These are phyloP conservation scores for Austropuccinia psidii DNA, from an alignment of 1,284 basidiomycete species.

Conservation along the genomic window DNA sequence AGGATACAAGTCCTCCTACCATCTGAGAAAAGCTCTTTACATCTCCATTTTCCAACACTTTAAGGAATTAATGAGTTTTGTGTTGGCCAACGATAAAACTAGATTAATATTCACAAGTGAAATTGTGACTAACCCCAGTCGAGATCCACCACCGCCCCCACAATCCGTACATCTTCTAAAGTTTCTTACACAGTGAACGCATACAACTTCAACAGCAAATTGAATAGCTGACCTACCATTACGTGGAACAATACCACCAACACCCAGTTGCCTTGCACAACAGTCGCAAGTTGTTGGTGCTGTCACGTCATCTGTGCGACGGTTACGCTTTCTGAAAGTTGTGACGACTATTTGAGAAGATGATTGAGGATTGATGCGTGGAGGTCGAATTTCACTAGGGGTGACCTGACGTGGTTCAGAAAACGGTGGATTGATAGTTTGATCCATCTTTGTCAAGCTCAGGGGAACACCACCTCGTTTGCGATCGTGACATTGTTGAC, in stretches of 20 bases:
- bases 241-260: conserved; percentile 27
- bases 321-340: conserved; percentile 31
- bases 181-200: conserved; percentile 20
- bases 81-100: not conserved
- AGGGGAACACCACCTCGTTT: not conserved
- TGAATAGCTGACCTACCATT: conserved; percentile 35
- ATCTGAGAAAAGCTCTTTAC: conserved; percentile 50
- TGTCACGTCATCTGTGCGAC: conserved; percentile 32
- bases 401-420: not conserved
- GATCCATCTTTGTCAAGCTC: not conserved
- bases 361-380: not conserved
- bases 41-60: conserved; percentile 52
- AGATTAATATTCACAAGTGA: not conserved
- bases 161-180: conserved; percentile 34
- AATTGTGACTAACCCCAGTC: conserved; percentile 13
- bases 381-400: not conserved
- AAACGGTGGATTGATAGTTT: conserved; percentile 9
- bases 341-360: not conserved
- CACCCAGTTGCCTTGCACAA: conserved; percentile 26
- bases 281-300: conserved; percentile 35
- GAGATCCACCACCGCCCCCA: conserved; percentile 30
- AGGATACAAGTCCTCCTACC: conserved; percentile 51
- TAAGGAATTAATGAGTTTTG: conserved; percentile 40
- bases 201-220: conserved; percentile 35
- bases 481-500: conserved; percentile 19